phyloP scores from a whole-genome alignment of 75 land plant genomes.

The Selaginella moellendorffii region DNA sequence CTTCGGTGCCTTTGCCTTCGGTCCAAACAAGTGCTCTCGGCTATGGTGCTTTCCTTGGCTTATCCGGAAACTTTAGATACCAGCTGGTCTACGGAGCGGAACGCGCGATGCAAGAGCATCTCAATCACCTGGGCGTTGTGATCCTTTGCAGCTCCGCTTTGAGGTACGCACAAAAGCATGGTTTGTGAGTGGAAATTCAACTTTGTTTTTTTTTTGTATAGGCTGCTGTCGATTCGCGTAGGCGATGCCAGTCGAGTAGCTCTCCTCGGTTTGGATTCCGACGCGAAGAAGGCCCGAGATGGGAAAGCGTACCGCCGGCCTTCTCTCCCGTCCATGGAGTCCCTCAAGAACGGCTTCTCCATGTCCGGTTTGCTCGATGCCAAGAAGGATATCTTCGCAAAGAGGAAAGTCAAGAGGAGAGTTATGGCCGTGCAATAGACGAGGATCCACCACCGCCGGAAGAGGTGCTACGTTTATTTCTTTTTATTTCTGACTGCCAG shows the following conservation, averaged over 20 bases:
- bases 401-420: conserved; percentile 50
- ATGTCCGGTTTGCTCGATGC: conserved; percentile 55
- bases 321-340: conserved; percentile 22
- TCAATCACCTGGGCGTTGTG: conserved; percentile 70
- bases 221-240: conserved; percentile 58
- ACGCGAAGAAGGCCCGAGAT: conserved; percentile 38
- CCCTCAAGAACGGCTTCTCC: conserved; percentile 52
- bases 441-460: too few relatives aligned
- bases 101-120: conserved; percentile 45
- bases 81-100: conserved; percentile 69
- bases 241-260: conserved; percentile 64
- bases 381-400: conserved; percentile 44
- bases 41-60: conserved; percentile 81
- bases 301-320: conserved; percentile 59
- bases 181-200: background rate
- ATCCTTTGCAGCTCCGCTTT: conserved; percentile 54
- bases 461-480: too few relatives aligned
- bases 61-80: conserved; percentile 70
- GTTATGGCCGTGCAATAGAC: conserved; percentile 14
- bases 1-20: conserved; percentile 53
- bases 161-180: conserved; percentile 29
- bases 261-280: conserved; percentile 63
- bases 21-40: conserved; percentile 61
- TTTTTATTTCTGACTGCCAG: too few relatives aligned
- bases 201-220: conserved; percentile 26